A percentile compares a stretch with the other conserved stretches of the same genome.
These are phyloP conservation scores for Neoscytalidium dimidiatum DNA, from an alignment of 2,329 filamentous ascomycete genomes.

Conservation along the genomic window DNA sequence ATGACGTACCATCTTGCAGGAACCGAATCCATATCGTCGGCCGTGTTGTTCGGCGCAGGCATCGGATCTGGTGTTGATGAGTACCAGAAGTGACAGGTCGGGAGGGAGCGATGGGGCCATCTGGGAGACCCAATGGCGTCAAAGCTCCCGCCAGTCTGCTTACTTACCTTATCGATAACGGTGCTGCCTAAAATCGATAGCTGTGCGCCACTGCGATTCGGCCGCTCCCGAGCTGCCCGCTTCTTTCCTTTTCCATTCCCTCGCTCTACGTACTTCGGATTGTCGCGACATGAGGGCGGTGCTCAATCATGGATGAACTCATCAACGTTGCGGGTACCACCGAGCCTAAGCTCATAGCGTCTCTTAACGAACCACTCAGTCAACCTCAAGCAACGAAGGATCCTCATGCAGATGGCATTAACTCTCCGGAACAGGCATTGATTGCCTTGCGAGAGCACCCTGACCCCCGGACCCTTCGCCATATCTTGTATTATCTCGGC, in stretches of 20 bases:
- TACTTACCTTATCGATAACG: conserved; percentile 19
- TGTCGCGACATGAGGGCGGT: neutral
- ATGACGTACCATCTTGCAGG: conserved; percentile 20
- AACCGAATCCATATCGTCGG: conserved; percentile 23
- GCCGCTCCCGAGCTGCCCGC: neutral
- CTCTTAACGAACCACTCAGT: neutral
- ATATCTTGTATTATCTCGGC: conserved; percentile 56
- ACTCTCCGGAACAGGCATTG: conserved; percentile 54
- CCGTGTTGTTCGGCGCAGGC: conserved; percentile 27
- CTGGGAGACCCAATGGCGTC: conserved; percentile 19
- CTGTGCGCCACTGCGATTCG: neutral
- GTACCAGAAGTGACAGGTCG: conserved; percentile 10
- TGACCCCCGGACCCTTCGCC: conserved; percentile 57
- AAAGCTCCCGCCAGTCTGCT: conserved; percentile 14
- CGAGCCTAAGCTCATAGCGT: neutral
- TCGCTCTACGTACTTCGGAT: neutral
- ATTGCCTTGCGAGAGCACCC: conserved; percentile 64
- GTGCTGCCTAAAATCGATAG: neutral
- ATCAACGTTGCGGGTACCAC: conserved; percentile 48
- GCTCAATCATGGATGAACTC: conserved; percentile 50
- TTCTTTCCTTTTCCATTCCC: neutral
- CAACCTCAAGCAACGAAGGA: neutral
- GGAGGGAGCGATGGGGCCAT: conserved; percentile 27
- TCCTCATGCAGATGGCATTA: neutral
- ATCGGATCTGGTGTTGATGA: neutral